Evolutionary conservation across 225 moss, liverwort and hornwort species (phyloP), one percentile per base, ranked within the genome.

Genomic region (Polytrichum formosum): DNA sequence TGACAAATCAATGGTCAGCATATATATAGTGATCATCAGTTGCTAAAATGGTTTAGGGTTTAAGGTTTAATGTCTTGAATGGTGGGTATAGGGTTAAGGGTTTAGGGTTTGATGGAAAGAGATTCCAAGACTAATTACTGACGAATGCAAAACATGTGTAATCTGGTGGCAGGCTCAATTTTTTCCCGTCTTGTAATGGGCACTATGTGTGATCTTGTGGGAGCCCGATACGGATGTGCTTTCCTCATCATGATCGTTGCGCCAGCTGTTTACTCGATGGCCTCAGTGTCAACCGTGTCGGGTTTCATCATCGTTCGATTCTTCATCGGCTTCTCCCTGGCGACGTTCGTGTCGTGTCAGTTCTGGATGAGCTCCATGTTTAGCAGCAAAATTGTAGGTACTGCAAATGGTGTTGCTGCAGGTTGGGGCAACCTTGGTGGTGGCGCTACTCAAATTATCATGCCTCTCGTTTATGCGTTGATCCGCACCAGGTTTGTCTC

Each of bases 331-430:
- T 93, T 93, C 77, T 87, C 87, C 17, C 72, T 93, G 56, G 93
- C 91, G n/a, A 93, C 93, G 0, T 93, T 93, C 58, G 91, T 93
- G 1, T 83, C 91, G 6, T 91, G 93, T 56, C 91, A 93, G 74
- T 91, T 79, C 63, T 93, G 91, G 93, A 93, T 93, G 93, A 93
- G 91, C 78, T 88, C 91, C 77, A 84, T 94, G 86, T 94, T 94
- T 81, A 94, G 83, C 78, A 85, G 82, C 76, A 87, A 77, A n/a
- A 78, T 87, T 20, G 83, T 87, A 35, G 87, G 83, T 6, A 63
- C 80, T 13, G 87, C 83, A 87, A 94, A 87, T 29, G 87, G 87
- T 18, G 83, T 82, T 6, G 80, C 87, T 6, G 87, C 80, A 18
- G 87, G 87, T 8, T 87, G 87, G 87, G 83, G 87, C 30, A 87